A percentile compares a stretch with the other conserved stretches of the same genome.
Conservation (phyloP, 192 early-diverging fungal genomes). For the Gigaspora rosea region DNA sequence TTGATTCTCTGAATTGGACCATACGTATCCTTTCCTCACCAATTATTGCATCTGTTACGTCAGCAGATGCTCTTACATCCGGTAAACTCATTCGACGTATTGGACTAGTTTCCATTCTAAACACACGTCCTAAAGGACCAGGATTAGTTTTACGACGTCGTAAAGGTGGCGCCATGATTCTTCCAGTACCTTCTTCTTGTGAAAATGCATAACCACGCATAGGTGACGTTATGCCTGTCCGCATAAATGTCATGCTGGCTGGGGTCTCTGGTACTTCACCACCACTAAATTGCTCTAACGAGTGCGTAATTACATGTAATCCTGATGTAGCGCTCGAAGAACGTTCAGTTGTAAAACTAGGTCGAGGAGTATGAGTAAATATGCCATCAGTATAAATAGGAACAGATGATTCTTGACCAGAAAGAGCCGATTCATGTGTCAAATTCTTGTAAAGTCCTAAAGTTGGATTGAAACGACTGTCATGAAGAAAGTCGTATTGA, state of each 20-base stretch:
- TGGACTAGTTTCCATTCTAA: not conserved
- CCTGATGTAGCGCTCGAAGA: not conserved
- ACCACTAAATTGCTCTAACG: no score
- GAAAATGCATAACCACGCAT: slow-evolving; percentile 35
- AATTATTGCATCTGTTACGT: not conserved
- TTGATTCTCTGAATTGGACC: slow-evolving; percentile 12
- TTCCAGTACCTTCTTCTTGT: slow-evolving; percentile 30
- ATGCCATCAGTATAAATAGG: not conserved
- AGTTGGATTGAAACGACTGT: not conserved
- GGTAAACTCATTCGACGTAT: slow-evolving; percentile 20
- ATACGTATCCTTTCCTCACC: slow-evolving; percentile 1
- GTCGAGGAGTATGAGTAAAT: not conserved
- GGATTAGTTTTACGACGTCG: not conserved
- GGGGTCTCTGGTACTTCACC: not conserved
- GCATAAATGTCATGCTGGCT: slow-evolving; percentile 26
- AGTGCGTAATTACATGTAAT: no score
- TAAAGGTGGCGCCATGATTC: slow-evolving; percentile 43
- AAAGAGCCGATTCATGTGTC: slow-evolving; percentile 4
- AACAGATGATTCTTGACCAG: not conserved
- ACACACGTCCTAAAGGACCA: slow-evolving; percentile 21
- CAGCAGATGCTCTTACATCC: not conserved
- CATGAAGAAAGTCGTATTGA: not conserved
- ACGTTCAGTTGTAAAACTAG: slow-evolving; percentile 19
- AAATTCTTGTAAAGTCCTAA: not conserved
- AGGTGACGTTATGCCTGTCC: slow-evolving; percentile 17